phyloP scores from a whole-genome alignment of 257 asterid genomes.

The Lantana camara region DNA sequence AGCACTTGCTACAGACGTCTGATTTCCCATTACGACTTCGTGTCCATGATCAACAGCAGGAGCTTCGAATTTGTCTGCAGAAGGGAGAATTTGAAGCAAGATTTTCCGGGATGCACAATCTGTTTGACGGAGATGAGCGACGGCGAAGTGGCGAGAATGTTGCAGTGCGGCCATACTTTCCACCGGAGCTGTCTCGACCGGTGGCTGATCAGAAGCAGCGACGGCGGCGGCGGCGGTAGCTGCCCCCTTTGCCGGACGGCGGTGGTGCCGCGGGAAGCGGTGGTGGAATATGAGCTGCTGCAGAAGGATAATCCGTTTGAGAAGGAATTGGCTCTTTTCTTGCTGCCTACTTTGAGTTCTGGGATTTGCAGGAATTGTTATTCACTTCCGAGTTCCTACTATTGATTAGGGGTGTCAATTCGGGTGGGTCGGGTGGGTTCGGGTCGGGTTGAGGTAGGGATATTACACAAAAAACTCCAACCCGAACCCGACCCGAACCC shows the following conservation, averaged over 20 bases:
- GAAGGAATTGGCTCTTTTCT: slow-evolving; percentile 20
- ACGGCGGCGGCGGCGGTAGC: neutral
- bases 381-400: neutral
- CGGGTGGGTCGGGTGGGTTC: no score
- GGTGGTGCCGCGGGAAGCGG: neutral
- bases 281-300: neutral
- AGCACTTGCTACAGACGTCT: neutral
- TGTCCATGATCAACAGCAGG: neutral
- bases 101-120: neutral
- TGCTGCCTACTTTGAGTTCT: slow-evolving; percentile 12
- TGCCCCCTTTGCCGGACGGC: slow-evolving; percentile 22
- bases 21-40: neutral
- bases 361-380: neutral
- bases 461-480: no score
- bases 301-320: neutral
- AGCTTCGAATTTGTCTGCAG: neutral
- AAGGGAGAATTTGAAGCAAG: neutral
- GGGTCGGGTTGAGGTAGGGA: no score
- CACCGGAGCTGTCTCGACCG: slow-evolving; percentile 6
- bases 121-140: neutral
- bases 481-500: no score
- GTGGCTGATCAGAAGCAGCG: slow-evolving; percentile 2
- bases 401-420: no score
- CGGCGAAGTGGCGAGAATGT: slow-evolving; percentile 3
- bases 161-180: slow-evolving; percentile 1